Base-by-base conservation (phyloP, 78 protist genomes). In the Cavenderia fasciculata region DNA sequence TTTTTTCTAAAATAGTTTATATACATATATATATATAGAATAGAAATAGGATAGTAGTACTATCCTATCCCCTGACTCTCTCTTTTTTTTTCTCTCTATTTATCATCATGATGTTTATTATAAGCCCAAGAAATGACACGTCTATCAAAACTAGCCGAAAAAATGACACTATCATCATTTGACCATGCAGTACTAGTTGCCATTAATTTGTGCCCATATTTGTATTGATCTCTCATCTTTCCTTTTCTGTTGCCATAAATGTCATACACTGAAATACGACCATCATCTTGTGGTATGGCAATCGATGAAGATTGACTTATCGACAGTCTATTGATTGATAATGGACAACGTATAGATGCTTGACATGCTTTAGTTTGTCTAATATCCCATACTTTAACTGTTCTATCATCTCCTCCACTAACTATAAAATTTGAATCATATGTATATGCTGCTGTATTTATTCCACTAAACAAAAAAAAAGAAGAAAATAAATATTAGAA, bases 161-260 rank as follows among this genome's bases (percentile, higher is more conserved):
- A 79, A 52, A 79, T 79, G 10, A 79, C 88, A 66, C 65, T 47
- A 79, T 79, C 88, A 52, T 79, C 88, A 66, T 23, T 47, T 8
- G 54, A 33, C 88, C 88, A 79, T 38, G 88, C 73, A 11, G 88
- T 79, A 23, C 75, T 10, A 11, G 88, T 43, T 18, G 76, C 88
- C 76, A 79, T 65, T 29, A 25, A 57, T 66, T 79, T 79, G 23
- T 79, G 88, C 33, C 88, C 88, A 66, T 79, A 65, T 66, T 79
- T 79, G 27, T 79, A 79, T 79, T 79, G 88, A 66, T 79, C 88
- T n/a, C 88, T 59, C 74, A 79, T 49, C 70, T 79, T 79, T 6
- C 88, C 88, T 29, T 66, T 63, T 52, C 88, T 63, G n/a, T 79
- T 59, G 1, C 88, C 88, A 79, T 79, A 25, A 18, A 79, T 66